A percentile compares a stretch with the other conserved stretches of the same genome.
Evolutionary conservation across 257 asterid species (phyloP).

Genomic region (Solanum tacnaense): DNA sequence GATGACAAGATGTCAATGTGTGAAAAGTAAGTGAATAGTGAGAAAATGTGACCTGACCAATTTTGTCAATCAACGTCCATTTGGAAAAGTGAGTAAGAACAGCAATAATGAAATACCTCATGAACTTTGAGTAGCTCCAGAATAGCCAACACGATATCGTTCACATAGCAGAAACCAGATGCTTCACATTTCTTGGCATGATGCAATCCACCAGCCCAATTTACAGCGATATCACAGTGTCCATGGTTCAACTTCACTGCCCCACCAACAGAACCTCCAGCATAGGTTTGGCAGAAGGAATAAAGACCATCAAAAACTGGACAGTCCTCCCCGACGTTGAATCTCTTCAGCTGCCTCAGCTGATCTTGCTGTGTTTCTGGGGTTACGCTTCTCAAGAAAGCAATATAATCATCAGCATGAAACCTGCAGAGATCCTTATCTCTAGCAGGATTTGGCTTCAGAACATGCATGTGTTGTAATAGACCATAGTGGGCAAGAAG

Average conservation of each 20-base stretch:
- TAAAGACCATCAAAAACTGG: slow-evolving; percentile 34
- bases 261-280: slow-evolving; percentile 35
- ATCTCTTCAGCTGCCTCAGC: slow-evolving; percentile 17
- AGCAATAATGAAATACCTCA: not conserved
- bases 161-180: slow-evolving; percentile 12
- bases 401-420: slow-evolving; percentile 23
- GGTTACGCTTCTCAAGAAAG: slow-evolving; percentile 16
- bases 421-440: slow-evolving; percentile 23
- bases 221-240: slow-evolving; percentile 26
- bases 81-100: not conserved
- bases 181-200: slow-evolving; percentile 14
- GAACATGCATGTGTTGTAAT: slow-evolving; percentile 23
- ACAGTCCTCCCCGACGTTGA: slow-evolving; percentile 31
- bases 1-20: not conserved
- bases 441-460: slow-evolving; percentile 26
- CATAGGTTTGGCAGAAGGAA: slow-evolving; percentile 23
- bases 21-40: not conserved
- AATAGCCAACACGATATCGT: slow-evolving; percentile 8
- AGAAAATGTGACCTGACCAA: not conserved
- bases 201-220: slow-evolving; percentile 15
- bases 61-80: not conserved
- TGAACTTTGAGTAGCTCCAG: slow-evolving; percentile 12
- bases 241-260: slow-evolving; percentile 28
- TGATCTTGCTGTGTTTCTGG: slow-evolving; percentile 20
- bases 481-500: slow-evolving; percentile 26